Evolutionary conservation across 257 asterid genomes (phyloP).

Genomic region (Verbascum thapsus): DNA sequence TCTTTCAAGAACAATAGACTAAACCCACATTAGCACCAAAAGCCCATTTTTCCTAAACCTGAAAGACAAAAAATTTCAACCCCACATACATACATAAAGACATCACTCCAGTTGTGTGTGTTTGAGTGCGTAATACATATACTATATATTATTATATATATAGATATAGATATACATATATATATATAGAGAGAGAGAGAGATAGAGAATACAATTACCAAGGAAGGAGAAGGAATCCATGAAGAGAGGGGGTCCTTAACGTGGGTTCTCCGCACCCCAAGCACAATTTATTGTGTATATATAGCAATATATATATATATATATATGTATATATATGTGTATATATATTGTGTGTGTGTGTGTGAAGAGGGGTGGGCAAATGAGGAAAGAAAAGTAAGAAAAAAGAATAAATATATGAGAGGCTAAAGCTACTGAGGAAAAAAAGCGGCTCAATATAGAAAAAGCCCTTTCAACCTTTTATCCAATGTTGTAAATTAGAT

Average conservation of each 20-base stretch:
- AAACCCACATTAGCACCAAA: constrained; percentile 43
- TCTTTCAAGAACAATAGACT: constrained; percentile 27
- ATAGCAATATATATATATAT: background rate
- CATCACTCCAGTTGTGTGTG: constrained; percentile 23
- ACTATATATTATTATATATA: background rate
- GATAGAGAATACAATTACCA: constrained; percentile 38
- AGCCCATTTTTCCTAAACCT: constrained; percentile 35
- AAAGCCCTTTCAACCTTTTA: constrained; percentile 29
- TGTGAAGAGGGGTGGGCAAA: constrained; percentile 30
- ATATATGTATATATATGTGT: constrained; percentile 20
- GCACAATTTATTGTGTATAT: constrained; percentile 25
- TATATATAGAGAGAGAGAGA: constrained; percentile 23
- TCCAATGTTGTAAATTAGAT: constrained; percentile 20
- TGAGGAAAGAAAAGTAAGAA: constrained; percentile 36
- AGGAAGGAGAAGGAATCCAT: constrained; percentile 47
- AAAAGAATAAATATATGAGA: constrained; percentile 37
- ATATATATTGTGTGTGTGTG: background rate
- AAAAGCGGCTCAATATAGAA: constrained; percentile 42
- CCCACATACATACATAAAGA: constrained; percentile 27
- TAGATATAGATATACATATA: background rate
- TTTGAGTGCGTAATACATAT: background rate
- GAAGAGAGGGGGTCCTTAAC: constrained; percentile 47
- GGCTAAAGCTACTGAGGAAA: constrained; percentile 24
- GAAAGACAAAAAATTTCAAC: constrained; percentile 25
- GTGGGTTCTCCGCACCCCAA: constrained; percentile 47